These are phyloP conservation scores for Ganoderma sp. DNA, from an alignment of 1,284 basidiomycete genomes.

Conservation along the genomic window DNA sequence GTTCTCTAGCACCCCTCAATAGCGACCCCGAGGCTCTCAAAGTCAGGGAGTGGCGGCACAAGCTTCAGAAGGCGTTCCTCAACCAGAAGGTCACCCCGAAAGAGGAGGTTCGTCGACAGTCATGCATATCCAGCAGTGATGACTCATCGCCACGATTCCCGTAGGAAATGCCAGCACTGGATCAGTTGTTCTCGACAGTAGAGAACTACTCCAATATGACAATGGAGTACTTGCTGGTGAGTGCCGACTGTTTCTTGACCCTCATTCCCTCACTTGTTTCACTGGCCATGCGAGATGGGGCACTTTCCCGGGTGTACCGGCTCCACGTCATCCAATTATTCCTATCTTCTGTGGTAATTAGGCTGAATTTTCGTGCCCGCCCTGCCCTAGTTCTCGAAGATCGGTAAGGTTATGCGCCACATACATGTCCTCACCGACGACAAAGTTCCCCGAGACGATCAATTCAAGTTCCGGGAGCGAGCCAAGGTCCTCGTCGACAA, in stretches of 20 bases:
- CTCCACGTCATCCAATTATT: constrained; percentile 24
- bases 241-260: constrained; percentile 36
- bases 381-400: constrained; percentile 81
- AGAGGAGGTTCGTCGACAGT: constrained; percentile 51
- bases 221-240: constrained; percentile 80
- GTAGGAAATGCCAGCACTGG: constrained; percentile 81
- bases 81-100: constrained; percentile 62
- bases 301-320: constrained; percentile 34
- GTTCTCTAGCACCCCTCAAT: constrained; percentile 23
- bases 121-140: neutral
- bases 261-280: constrained; percentile 22
- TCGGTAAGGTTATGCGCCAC: constrained; percentile 98
- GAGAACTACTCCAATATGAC: constrained; percentile 86
- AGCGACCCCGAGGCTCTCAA: constrained; percentile 75
- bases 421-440: constrained; percentile 73
- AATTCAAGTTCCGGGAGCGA: constrained; percentile 87
- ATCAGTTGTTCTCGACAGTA: constrained; percentile 81
- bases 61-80: constrained; percentile 89
- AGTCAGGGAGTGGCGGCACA: constrained; percentile 89
- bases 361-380: constrained; percentile 27
- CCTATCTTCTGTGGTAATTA: constrained; percentile 30
- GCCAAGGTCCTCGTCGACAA: constrained; percentile 75
- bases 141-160: constrained; percentile 7
- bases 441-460: constrained; percentile 81
- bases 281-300: constrained; percentile 31